Percentiles rank a stretch among this genome's conserved stretches.
Evolutionary conservation across 495 filamentous ascomycete genomes (phyloP).

Genomic region (Penicillium fimorum): DNA sequence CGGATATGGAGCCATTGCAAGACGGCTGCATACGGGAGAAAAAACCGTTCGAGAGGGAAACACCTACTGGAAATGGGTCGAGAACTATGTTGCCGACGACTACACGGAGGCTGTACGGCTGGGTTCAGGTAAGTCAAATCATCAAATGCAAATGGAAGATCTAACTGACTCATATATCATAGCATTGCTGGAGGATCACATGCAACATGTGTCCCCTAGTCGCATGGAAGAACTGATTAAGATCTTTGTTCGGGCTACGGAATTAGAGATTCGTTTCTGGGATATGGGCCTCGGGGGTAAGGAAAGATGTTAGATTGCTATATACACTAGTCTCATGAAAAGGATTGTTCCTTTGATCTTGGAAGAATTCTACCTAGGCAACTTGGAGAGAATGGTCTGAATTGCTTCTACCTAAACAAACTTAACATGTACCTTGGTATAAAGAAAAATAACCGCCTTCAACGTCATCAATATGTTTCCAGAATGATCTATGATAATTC

Average conservation of each 20-base stretch:
- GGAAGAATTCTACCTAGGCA: background rate
- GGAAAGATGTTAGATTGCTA: slow-evolving; percentile 12
- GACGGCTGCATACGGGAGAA: slow-evolving; percentile 57
- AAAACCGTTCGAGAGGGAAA: slow-evolving; percentile 63
- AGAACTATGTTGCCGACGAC: slow-evolving; percentile 79
- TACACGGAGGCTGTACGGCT: slow-evolving; percentile 66
- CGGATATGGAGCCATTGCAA: slow-evolving; percentile 78
- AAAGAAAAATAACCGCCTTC: no score
- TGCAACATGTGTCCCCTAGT: slow-evolving; percentile 63
- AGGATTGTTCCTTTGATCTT: background rate
- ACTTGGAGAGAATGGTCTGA: no score
- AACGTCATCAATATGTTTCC: no score
- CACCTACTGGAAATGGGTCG: slow-evolving; percentile 85
- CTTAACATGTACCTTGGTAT: no score
- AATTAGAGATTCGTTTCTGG: slow-evolving; percentile 91
- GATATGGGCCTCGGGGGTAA: slow-evolving; percentile 63
- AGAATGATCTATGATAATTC: no score
- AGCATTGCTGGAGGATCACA: slow-evolving; percentile 73
- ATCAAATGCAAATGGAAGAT: slow-evolving; percentile 11
- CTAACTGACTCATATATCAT: slow-evolving; percentile 19
- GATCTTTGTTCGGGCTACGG: slow-evolving; percentile 84
- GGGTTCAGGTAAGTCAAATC: slow-evolving; percentile 57
- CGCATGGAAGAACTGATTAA: slow-evolving; percentile 77
- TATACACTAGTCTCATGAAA: background rate
- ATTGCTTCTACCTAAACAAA: no score